phyloP scores from a whole-genome alignment of 2,329 filamentous ascomycete genomes.

The Neonectria punicea region DNA sequence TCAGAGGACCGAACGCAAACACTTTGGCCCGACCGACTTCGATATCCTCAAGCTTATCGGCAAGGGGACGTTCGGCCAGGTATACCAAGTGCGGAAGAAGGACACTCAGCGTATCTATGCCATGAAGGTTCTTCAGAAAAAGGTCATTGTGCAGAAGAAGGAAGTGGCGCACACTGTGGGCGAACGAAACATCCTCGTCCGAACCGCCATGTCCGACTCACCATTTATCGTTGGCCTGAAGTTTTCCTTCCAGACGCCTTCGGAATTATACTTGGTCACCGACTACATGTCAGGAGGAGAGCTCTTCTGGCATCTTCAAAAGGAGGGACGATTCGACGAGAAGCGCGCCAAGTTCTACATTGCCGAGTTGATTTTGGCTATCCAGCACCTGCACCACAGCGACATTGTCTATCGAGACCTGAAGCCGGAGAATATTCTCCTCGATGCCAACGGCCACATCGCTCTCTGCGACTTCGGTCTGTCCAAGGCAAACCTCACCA shows the following conservation, averaged over 20 bases:
- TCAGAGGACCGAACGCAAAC: slow-evolving; percentile 87
- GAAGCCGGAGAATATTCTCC: slow-evolving; percentile 96
- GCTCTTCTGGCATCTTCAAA: slow-evolving; percentile 98
- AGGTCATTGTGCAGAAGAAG: slow-evolving; percentile 99
- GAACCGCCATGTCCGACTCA: slow-evolving; percentile 94
- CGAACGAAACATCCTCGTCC: slow-evolving; percentile 95
- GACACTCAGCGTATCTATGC: slow-evolving; percentile 96
- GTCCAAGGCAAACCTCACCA: slow-evolving; percentile 96
- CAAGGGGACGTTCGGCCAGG: slow-evolving; percentile 97
- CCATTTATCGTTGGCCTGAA: slow-evolving; percentile 98
- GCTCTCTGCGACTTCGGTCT: slow-evolving; percentile 97
- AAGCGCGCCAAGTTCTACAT: slow-evolving; percentile 98
- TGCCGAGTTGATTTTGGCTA: slow-evolving; percentile 92
- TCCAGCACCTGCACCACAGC: slow-evolving; percentile 95
- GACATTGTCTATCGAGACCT: slow-evolving; percentile 98
- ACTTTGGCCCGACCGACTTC: slow-evolving; percentile 95
- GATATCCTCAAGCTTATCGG: slow-evolving; percentile 96
- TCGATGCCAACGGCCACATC: slow-evolving; percentile 98
- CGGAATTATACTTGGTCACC: slow-evolving; percentile 96
- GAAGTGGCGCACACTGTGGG: slow-evolving; percentile 97
- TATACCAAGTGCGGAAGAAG: slow-evolving; percentile 98
- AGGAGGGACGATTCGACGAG: slow-evolving; percentile 95
- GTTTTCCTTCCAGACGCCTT: slow-evolving; percentile 98
- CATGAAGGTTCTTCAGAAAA: slow-evolving; percentile 99
- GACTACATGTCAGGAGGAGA: slow-evolving; percentile 99